Evolutionary conservation across 2,329 filamentous ascomycete genomes (phyloP).

Genomic region (Epichloe coenophiala): DNA sequence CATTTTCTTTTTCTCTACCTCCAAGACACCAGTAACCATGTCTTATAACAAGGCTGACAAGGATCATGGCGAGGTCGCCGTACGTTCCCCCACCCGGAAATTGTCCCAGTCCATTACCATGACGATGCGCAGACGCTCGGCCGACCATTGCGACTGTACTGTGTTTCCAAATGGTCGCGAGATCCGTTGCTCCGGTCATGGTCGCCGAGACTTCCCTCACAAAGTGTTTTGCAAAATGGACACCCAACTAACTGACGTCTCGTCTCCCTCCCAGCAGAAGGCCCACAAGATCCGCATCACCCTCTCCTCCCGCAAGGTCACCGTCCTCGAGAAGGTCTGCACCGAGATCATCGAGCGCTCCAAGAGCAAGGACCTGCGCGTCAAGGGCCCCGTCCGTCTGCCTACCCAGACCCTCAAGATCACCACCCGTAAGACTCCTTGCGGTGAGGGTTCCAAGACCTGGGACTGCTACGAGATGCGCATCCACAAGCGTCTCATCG

Average conservation of each 20-base stretch:
- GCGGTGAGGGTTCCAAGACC: slow-evolving; percentile 99
- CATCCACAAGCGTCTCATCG: slow-evolving; percentile 97
- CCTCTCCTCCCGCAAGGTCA: slow-evolving; percentile 87
- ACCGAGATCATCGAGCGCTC: slow-evolving; percentile 96
- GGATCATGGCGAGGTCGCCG: slow-evolving; percentile 78
- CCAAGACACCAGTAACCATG: slow-evolving; percentile 43
- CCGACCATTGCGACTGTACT: neutral
- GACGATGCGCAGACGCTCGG: neutral
- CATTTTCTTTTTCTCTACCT: neutral
- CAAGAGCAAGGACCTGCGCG: slow-evolving; percentile 94
- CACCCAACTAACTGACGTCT: slow-evolving; percentile 7
- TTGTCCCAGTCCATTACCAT: neutral
- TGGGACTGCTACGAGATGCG: slow-evolving; percentile 99
- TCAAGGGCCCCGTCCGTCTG: slow-evolving; percentile 96
- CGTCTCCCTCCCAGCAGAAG: slow-evolving; percentile 40
- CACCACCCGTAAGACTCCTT: slow-evolving; percentile 97
- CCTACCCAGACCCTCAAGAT: slow-evolving; percentile 95
- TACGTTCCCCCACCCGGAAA: slow-evolving; percentile 28
- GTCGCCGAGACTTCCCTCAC: no score
- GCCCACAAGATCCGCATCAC: slow-evolving; percentile 98
- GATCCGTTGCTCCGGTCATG: neutral
- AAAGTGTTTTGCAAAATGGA: neutral
- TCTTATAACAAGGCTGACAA: slow-evolving; percentile 95
- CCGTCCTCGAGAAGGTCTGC: slow-evolving; percentile 95
- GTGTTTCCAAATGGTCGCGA: neutral